phyloP scores from a whole-genome alignment of 805 yeast genomes.

The Yarrowia sp. region DNA sequence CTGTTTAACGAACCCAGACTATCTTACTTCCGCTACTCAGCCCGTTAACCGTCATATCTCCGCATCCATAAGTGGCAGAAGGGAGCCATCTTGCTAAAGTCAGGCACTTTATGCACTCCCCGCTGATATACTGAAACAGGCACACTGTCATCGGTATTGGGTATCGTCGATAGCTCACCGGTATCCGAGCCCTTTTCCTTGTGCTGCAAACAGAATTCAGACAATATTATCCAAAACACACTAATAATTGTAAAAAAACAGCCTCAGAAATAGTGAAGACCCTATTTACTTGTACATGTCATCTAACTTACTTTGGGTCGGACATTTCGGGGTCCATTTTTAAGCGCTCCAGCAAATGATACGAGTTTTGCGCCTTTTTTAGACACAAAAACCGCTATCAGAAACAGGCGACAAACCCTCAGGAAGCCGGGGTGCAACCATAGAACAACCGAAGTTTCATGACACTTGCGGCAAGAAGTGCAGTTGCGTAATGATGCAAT shows the following conservation, averaged over 20 bases:
- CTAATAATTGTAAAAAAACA: too few relatives aligned
- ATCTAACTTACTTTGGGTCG: not conserved
- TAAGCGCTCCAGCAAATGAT: too few relatives aligned
- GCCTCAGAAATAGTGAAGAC: conserved; percentile 4
- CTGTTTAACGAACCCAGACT: too few relatives aligned
- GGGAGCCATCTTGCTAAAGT: not conserved
- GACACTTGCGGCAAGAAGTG: not conserved
- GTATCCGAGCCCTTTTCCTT: too few relatives aligned
- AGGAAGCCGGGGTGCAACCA: not conserved
- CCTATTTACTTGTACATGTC: not conserved
- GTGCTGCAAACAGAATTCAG: not conserved
- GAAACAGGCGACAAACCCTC: not conserved
- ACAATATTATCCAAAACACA: not conserved
- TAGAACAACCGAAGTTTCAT: not conserved
- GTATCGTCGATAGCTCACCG: too few relatives aligned
- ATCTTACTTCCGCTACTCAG: too few relatives aligned
- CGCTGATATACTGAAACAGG: too few relatives aligned
- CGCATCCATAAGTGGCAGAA: too few relatives aligned
- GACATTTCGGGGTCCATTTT: not conserved
- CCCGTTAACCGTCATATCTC: too few relatives aligned
- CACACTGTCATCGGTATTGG: too few relatives aligned
- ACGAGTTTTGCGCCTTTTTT: not conserved
- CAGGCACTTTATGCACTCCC: not conserved
- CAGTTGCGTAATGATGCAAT: not conserved
- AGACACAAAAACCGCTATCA: not conserved